Evolutionary conservation across 257 asterid species (phyloP).

Genomic region (Solanum etuberosum): DNA sequence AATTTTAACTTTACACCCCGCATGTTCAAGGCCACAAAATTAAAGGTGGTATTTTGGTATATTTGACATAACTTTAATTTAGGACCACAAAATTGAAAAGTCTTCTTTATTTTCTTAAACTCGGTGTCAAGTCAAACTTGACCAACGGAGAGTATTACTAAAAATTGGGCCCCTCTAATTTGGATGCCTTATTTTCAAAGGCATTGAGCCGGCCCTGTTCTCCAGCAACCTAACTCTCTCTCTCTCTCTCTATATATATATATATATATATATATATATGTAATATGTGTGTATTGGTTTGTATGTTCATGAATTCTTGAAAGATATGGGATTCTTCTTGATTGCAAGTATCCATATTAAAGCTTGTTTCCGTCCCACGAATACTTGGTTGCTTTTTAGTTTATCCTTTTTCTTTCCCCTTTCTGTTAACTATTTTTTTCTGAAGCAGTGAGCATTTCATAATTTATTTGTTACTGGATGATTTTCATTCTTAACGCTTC

Average conservation of each 20-base stretch:
- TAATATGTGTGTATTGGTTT: not conserved
- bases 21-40: too few species aligned
- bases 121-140: too few species aligned
- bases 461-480: not conserved
- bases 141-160: too few species aligned
- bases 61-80: too few species aligned
- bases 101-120: too few species aligned
- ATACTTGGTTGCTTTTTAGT: not conserved
- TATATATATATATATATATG: too few species aligned
- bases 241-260: too few species aligned
- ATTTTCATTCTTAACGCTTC: not conserved
- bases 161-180: not conserved
- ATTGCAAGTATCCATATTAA: slow-evolving; percentile 18
- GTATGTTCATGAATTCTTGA: not conserved
- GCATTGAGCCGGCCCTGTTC: not conserved
- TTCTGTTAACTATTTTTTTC: not conserved
- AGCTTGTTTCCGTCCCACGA: slow-evolving; percentile 7
- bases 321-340: slow-evolving; percentile 14
- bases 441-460: slow-evolving; percentile 7
- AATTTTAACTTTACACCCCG: too few species aligned
- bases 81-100: too few species aligned
- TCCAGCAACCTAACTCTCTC: not conserved
- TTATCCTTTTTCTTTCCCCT: not conserved
- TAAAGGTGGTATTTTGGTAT: too few species aligned
- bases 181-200: not conserved